Conservation (phyloP, 768 basidiomycete species). For the Clavulina sp. region DNA sequence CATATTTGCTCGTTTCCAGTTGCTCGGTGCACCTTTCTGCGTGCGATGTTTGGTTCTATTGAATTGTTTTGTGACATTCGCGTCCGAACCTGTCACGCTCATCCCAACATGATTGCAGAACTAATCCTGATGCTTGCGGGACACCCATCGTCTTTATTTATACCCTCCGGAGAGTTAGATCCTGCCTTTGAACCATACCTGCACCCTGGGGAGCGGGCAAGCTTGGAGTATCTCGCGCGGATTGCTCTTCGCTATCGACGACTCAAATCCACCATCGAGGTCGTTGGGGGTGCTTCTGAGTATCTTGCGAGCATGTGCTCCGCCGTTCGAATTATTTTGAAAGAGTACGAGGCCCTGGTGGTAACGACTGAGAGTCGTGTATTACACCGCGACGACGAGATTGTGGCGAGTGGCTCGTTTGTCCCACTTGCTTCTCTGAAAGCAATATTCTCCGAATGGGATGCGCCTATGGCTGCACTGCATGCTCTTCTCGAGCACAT, state of each 20-base stretch:
- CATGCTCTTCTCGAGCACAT: conserved; percentile 45
- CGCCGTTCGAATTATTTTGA: conserved; percentile 52
- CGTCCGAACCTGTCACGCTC: no score
- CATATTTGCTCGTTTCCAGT: no score
- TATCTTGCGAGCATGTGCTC: conserved; percentile 69
- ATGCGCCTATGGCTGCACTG: conserved; percentile 64
- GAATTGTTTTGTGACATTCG: no score
- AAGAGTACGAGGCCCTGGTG: conserved; percentile 66
- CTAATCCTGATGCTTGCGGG: conserved; percentile 73
- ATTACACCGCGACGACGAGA: conserved; percentile 49
- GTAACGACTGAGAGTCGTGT: conserved; percentile 69
- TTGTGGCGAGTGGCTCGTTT: conserved; percentile 66
- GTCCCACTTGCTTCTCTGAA: conserved; percentile 74
- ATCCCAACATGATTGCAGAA: conserved; percentile 80
- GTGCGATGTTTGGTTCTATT: no score
- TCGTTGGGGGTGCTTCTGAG: conserved; percentile 31
- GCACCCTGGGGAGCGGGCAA: conserved; percentile 78
- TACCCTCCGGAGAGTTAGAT: conserved; percentile 22
- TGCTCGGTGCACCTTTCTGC: no score
- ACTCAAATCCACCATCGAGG: conserved; percentile 42
- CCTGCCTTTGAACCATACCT: conserved; percentile 53
- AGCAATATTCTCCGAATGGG: conserved; percentile 77
- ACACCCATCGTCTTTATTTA: conserved; percentile 73
- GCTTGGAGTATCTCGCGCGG: conserved; percentile 58
- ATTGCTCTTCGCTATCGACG: conserved; percentile 60